Conservation (phyloP, 2,329 filamentous ascomycete species). For the Byssoonygena ceratinophila region DNA sequence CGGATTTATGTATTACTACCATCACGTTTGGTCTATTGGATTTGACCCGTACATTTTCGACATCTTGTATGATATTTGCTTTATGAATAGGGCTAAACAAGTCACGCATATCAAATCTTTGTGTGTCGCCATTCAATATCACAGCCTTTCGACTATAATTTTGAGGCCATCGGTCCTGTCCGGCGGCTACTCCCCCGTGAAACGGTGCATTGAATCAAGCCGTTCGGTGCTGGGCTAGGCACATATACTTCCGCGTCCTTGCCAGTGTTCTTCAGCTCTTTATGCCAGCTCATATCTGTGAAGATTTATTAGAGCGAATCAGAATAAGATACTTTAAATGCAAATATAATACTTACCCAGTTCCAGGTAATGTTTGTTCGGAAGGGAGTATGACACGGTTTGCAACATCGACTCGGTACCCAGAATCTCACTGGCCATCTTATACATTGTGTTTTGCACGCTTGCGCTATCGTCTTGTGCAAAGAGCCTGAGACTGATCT, state of each 20-base stretch:
- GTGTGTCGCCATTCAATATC: background rate
- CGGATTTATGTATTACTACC: slow-evolving; percentile 7
- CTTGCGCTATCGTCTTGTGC: slow-evolving; percentile 83
- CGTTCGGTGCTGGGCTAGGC: slow-evolving; percentile 85
- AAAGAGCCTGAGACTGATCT: slow-evolving; percentile 83
- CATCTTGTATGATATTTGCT: slow-evolving; percentile 9
- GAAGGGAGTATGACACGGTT: slow-evolving; percentile 69
- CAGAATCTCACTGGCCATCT: slow-evolving; percentile 86
- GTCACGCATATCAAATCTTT: background rate
- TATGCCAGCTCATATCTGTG: slow-evolving; percentile 89
- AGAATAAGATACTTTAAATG: background rate
- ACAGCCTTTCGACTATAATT: too few species aligned
- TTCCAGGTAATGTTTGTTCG: slow-evolving; percentile 99
- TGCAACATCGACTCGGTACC: slow-evolving; percentile 60
- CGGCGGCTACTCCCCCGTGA: slow-evolving; percentile 21
- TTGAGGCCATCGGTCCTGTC: background rate
- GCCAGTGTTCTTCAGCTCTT: slow-evolving; percentile 87
- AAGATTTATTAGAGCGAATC: slow-evolving; percentile 1
- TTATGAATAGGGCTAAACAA: background rate
- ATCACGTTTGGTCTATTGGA: slow-evolving; percentile 1
- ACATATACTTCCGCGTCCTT: slow-evolving; percentile 92
- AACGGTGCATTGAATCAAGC: slow-evolving; percentile 89
- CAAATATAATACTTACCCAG: slow-evolving; percentile 43
- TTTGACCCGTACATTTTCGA: background rate
- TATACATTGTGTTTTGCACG: slow-evolving; percentile 97